phyloP scores from a whole-genome alignment of 164 flowering plant genomes.

The Chimonanthus praecox region DNA sequence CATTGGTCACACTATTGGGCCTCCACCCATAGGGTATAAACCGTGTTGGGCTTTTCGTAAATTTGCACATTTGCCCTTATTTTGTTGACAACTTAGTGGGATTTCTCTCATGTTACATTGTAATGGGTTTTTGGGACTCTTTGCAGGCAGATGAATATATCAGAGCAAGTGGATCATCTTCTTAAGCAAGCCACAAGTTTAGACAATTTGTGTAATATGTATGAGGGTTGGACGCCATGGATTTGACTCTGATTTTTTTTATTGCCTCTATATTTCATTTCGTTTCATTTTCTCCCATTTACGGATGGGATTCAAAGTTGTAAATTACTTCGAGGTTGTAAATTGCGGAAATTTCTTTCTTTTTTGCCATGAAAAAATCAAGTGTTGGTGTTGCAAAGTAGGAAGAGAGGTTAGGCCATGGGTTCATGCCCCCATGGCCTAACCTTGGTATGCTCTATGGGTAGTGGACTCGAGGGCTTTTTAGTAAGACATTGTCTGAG shows the following conservation, averaged over 20 bases:
- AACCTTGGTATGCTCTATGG: too few species aligned
- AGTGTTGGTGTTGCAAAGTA: too few species aligned
- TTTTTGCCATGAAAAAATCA: too few species aligned
- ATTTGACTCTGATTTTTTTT: constrained; percentile 36
- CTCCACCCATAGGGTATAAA: too few species aligned
- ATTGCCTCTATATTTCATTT: neutral
- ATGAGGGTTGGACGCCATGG: constrained; percentile 99
- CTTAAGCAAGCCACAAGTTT: constrained; percentile 83
- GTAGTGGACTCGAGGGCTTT: too few species aligned
- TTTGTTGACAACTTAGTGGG: neutral
- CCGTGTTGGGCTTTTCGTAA: too few species aligned
- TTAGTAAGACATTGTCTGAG: too few species aligned
- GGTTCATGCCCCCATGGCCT: too few species aligned
- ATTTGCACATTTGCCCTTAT: too few species aligned
- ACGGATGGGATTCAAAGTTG: constrained; percentile 1
- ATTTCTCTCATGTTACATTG: neutral
- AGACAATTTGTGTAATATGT: constrained; percentile 96
- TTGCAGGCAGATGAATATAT: constrained; percentile 58
- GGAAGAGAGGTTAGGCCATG: too few species aligned
- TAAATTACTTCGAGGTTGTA: neutral
- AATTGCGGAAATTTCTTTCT: neutral
- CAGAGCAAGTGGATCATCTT: constrained; percentile 93
- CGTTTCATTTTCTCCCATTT: too few species aligned
- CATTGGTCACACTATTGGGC: neutral
- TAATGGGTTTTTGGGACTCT: constrained; percentile 6